Evolutionary conservation across 352 stramenopile species (phyloP).

Genomic region (Phytopythium helicoides): DNA sequence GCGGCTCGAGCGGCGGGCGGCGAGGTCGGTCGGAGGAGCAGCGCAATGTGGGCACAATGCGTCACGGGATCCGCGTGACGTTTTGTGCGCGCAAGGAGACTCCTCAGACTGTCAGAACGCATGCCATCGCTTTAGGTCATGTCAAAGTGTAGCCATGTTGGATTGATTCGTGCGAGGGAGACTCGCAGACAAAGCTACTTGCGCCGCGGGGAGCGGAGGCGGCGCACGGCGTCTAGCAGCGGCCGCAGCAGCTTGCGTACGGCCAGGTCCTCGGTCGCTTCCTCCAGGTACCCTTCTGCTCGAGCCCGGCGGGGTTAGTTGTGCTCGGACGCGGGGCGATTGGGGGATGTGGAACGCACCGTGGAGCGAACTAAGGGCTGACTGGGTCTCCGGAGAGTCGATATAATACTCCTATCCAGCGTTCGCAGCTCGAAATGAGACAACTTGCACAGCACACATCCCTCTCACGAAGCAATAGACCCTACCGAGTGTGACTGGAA

Average conservation of each 20-base stretch:
- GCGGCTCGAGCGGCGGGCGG: background rate
- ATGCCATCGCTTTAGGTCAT: too few relatives aligned
- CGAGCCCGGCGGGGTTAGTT: too few relatives aligned
- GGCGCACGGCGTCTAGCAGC: constrained; percentile 59
- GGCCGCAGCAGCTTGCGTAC: constrained; percentile 71
- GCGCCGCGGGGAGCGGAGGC: constrained; percentile 22
- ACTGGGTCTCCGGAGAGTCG: constrained; percentile 56
- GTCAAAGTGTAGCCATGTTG: too few relatives aligned
- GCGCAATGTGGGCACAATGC: too few relatives aligned
- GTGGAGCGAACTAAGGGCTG: constrained; percentile 49
- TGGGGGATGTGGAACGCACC: constrained; percentile 41
- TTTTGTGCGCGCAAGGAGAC: too few relatives aligned
- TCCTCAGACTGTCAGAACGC: too few relatives aligned
- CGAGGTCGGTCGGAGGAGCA: too few relatives aligned
- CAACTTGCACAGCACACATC: background rate
- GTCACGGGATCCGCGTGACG: too few relatives aligned
- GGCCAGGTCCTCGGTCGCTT: constrained; percentile 54
- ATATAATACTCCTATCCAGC: constrained; percentile 43
- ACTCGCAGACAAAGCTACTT: too few relatives aligned
- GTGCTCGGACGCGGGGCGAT: too few relatives aligned
- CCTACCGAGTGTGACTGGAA: constrained; percentile 68
- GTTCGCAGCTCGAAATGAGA: background rate
- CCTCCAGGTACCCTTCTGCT: constrained; percentile 70
- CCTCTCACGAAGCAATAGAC: background rate
- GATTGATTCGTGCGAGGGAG: too few relatives aligned